Conservation (phyloP, 169 alveolate genomes). For the Theileria sp. region DNA sequence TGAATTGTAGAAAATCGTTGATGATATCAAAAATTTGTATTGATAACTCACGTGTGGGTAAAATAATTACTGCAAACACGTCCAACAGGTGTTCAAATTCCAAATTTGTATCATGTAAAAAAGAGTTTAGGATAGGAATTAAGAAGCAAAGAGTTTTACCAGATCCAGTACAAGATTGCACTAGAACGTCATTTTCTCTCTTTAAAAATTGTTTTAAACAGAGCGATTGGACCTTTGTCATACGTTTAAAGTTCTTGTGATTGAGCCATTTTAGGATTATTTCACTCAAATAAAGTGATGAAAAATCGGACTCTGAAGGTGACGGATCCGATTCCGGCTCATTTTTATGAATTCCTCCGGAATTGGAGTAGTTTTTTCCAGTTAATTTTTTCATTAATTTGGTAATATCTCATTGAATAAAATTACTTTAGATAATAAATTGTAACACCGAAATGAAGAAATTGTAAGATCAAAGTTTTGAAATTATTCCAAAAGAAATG, state of each 20-base stretch:
- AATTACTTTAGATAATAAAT: background rate
- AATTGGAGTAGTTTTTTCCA: background rate
- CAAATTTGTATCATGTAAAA: background rate
- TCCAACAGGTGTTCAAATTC: constrained; percentile 36
- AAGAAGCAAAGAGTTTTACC: constrained; percentile 95
- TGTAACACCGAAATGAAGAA: background rate
- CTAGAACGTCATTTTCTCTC: constrained; percentile 53
- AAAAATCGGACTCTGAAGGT: constrained; percentile 4
- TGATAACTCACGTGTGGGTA: constrained; percentile 98
- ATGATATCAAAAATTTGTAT: constrained; percentile 73
- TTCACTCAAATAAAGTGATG: constrained; percentile 15
- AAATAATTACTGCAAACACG: constrained; percentile 81
- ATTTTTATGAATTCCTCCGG: background rate
- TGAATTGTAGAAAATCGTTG: background rate
- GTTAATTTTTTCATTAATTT: background rate
- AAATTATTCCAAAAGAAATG: background rate
- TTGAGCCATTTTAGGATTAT: constrained; percentile 42
- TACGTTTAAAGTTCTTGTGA: constrained; percentile 5
- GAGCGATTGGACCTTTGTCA: constrained; percentile 59
- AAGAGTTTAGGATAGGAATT: constrained; percentile 80
- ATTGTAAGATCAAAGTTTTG: background rate
- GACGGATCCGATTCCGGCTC: background rate
- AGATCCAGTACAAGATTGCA: constrained; percentile 84
- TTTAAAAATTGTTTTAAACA: constrained; percentile 33
- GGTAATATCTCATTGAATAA: background rate